Base-by-base conservation (phyloP, 371 early-diverging fungal species). In the Coemansia sp. region DNA sequence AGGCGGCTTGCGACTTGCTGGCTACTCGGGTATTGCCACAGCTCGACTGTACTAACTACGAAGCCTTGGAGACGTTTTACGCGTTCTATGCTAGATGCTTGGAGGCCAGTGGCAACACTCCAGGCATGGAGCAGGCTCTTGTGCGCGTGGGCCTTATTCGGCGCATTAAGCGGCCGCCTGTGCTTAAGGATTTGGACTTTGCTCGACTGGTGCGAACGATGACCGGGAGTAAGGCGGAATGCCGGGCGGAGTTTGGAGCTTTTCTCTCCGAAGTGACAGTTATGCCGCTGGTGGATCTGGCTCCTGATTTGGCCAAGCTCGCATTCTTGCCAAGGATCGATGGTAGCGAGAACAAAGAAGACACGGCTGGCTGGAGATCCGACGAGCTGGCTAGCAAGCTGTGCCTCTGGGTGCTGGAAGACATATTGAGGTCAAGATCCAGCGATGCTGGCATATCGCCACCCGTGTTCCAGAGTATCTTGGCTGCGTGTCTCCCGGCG, bases 41-140 rank as follows among this genome's bases (percentile, higher is more conserved):
- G 32, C 16, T 72, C 29, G 69, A 67, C 48, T 52, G 46, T 32
- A 59, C 53, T 8, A 49, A 62, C 54, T 54, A 52, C 6, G 18
- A 10, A 16, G 46, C 34, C 6, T n/a, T 67, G 10, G 52, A 52
- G 29, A 3, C 11, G 8, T 67, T 56, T 14, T 72, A 67, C 37
- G 11, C 43, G 32, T 52, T 64, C 29, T 64, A 64, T n/a, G 64
- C 60, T 5, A 33, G 53, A 32, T 60, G 58, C 12, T 8, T 48
- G 8, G 34, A 43, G 10, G 18, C 47, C 10, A 16, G 5, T 3
- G 24, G 9, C 9, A 53, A 52, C 5, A 3, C 12, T 2, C n/a
- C 3, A 1, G 32, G 8, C 0, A 51, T 5, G 50, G 34, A 60
- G 49, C 63, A 63, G 56, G 64, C 60, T 12, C 36, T 10, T 12